phyloP scores from a whole-genome alignment of 352 stramenopile species.

The Globisporangium apiculatum region DNA sequence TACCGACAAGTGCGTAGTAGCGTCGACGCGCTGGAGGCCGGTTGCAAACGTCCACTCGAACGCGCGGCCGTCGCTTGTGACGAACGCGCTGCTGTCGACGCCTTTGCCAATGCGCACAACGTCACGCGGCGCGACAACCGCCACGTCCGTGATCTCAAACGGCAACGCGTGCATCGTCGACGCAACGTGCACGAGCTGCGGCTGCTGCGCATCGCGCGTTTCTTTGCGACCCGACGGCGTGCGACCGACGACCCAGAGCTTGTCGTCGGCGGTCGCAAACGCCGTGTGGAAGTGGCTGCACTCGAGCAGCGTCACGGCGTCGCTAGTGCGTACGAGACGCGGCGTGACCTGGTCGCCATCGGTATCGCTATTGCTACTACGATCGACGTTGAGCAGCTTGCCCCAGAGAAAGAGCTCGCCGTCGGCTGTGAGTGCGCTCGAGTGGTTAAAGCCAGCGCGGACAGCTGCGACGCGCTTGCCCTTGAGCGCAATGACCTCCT shows the following conservation, averaged over 20 bases:
- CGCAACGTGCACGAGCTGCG: slow-evolving; percentile 48
- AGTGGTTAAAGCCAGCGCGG: slow-evolving; percentile 81
- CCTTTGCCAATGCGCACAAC: slow-evolving; percentile 68
- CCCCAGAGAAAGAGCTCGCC: slow-evolving; percentile 83
- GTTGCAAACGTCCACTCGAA: slow-evolving; percentile 72
- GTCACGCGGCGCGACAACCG: slow-evolving; percentile 29
- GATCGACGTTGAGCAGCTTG: slow-evolving; percentile 70
- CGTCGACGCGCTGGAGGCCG: slow-evolving; percentile 42
- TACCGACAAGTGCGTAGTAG: slow-evolving; percentile 32
- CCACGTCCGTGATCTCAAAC: slow-evolving; percentile 55
- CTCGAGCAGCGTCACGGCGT: slow-evolving; percentile 54
- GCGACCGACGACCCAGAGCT: slow-evolving; percentile 70
- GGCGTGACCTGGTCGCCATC: slow-evolving; percentile 57
- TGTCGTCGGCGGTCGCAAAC: slow-evolving; percentile 70
- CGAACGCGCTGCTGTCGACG: slow-evolving; percentile 65
- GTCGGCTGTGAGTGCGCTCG: slow-evolving; percentile 58
- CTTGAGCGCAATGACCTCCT: slow-evolving; percentile 76
- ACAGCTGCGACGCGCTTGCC: slow-evolving; percentile 54
- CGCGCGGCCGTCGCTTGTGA: slow-evolving; percentile 56
- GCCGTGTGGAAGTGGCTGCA: slow-evolving; percentile 84
- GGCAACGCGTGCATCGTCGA: slow-evolving; percentile 65
- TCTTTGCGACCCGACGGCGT: slow-evolving; percentile 65
- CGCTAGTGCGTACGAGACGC: slow-evolving; percentile 60
- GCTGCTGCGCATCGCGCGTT: slow-evolving; percentile 11
- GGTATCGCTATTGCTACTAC: slow-evolving; percentile 30